Evolutionary conservation across 768 basidiomycete genomes (phyloP), one percentile per base, ranked within the genome.

Genomic region (Austroboletus eburneus): DNA sequence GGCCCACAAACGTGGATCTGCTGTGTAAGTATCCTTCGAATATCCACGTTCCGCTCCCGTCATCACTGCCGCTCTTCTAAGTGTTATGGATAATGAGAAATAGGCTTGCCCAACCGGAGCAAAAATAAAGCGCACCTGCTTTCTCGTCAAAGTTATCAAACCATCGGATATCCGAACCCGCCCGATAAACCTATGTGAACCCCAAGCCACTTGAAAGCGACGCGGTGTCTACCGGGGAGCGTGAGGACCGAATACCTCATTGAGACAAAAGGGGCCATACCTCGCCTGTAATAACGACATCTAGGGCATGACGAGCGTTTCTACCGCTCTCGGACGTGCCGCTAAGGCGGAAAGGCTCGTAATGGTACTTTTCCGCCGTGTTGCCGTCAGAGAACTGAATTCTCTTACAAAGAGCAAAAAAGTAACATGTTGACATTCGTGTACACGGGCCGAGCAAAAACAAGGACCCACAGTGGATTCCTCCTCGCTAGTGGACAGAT

Each of bases 141-240:
- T 73, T 59, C 85, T 75, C 61, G 75, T 76, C 60, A 87, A 67
- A 39, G 72, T 69, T 50, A 89, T 74, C 55, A 72, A 63, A 16
- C 85, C 86, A 58, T 85, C 79, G 32, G 69, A 68, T 22, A 68
- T 49, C 27, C 76, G 69, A 37, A 86, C 72, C 21, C 77, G 69
- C 40, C 87, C 87, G 10, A 70, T 68, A 57, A 82, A 79, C 47
- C 62, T 73, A 62, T 77, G 86, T 10, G 78, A 77, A 5, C 80
- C 83, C 84, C 87, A 89, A 8, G 81, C 80, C 32, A 69, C 67
- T 48, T 80, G 79, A 45, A 80, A 77, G 39, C 72, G 71, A 39
- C 56, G 64, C 37, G 74, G 66, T 2, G 82, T 84, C 82, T 84
- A 49, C 22, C 36, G 38, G 24, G 27, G 16, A 49, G 24, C 58